Conservation (phyloP, 2,329 filamentous ascomycete species). For the Dactylonectria estremocensis region DNA sequence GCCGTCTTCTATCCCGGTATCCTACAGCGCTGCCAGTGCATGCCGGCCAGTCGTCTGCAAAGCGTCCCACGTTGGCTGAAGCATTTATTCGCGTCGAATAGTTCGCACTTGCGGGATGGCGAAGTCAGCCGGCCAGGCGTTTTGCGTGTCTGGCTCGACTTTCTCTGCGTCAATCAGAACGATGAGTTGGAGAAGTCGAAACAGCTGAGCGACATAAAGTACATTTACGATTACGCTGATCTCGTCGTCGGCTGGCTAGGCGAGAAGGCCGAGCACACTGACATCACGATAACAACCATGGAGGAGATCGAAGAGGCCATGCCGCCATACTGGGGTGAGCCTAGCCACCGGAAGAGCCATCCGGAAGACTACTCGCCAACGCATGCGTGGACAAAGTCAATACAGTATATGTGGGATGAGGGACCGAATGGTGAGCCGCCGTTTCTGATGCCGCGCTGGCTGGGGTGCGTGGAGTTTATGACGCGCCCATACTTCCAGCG, state of each 20-base stretch:
- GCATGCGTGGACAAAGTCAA: constrained; percentile 49
- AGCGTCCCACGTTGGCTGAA: constrained; percentile 35
- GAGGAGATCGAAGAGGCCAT: constrained; percentile 52
- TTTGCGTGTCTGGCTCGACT: constrained; percentile 52
- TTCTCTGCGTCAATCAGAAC: constrained; percentile 49
- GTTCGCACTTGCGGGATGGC: constrained; percentile 33
- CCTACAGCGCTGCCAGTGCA: constrained; percentile 39
- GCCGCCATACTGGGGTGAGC: constrained; percentile 52
- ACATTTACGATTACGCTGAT: constrained; percentile 49
- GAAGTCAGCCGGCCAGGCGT: constrained; percentile 33
- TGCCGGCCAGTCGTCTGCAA: constrained; percentile 26
- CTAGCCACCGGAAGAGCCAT: constrained; percentile 51
- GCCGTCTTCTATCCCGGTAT: constrained; percentile 51
- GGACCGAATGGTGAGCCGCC: constrained; percentile 42
- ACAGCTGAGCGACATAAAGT: constrained; percentile 48
- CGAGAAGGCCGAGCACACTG: constrained; percentile 48
- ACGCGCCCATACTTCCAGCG: constrained; percentile 53
- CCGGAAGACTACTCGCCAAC: constrained; percentile 54
- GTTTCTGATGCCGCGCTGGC: constrained; percentile 42
- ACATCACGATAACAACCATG: constrained; percentile 46
- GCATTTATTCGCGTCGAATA: constrained; percentile 22
- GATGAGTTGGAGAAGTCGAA: constrained; percentile 48
- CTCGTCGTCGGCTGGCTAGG: constrained; percentile 55
- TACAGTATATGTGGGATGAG: constrained; percentile 45
- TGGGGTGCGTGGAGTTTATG: constrained; percentile 49